phyloP scores from a whole-genome alignment of 176 grass and related monocot species.

The Avena insularis region DNA sequence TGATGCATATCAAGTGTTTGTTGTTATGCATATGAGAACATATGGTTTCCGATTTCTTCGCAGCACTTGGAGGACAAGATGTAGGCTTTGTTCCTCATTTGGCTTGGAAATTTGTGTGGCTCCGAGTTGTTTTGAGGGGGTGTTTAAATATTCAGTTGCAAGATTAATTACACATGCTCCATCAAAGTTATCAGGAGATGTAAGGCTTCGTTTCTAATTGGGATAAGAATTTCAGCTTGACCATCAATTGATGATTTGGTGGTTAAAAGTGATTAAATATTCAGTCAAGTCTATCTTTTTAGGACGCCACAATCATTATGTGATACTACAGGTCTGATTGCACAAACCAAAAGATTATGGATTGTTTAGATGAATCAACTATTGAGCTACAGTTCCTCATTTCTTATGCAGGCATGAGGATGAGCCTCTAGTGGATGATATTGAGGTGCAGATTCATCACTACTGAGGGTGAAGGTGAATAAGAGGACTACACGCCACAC shows the following conservation, averaged over 20 bases:
- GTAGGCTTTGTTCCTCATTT: no score
- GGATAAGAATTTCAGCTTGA: no score
- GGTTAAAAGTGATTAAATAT: not conserved
- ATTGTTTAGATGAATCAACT: not conserved
- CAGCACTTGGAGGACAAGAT: constrained; percentile 17
- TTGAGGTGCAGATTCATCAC: constrained; percentile 53
- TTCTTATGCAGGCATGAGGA: constrained; percentile 35
- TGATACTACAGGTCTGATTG: not conserved
- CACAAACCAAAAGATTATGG: not conserved
- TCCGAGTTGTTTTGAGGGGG: not conserved
- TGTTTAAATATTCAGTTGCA: not conserved
- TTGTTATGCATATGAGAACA: no score
- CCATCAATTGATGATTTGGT: not conserved
- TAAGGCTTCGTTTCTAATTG: no score
- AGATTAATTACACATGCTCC: not conserved
- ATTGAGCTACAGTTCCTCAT: not conserved
- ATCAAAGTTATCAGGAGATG: no score
- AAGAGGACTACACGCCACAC: constrained; percentile 52
- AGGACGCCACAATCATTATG: not conserved
- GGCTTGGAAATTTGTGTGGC: not conserved
- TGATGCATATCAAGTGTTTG: no score
- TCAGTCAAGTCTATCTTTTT: not conserved
- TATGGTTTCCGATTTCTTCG: no score
- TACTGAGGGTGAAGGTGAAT: constrained; percentile 60
- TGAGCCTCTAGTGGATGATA: constrained; percentile 71